These are phyloP conservation scores for Aspergillus viridinutans DNA, from an alignment of 2,329 filamentous ascomycete genomes.

Conservation along the genomic window DNA sequence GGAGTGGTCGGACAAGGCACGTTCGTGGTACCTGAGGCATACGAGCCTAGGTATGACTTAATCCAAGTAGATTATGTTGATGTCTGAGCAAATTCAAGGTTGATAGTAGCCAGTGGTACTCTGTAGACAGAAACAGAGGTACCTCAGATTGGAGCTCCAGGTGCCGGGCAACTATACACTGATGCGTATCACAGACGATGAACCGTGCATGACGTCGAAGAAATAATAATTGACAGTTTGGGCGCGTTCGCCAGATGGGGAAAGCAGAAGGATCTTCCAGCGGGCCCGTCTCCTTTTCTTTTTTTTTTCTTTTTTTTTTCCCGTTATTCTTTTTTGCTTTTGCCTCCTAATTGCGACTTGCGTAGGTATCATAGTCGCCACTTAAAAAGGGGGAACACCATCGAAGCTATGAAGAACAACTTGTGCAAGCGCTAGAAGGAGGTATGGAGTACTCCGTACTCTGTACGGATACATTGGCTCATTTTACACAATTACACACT, in stretches of 20 bases:
- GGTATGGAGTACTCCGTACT: background rate
- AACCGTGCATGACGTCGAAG: slow-evolving; percentile 20
- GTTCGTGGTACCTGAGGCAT: background rate
- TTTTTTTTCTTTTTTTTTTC: too few relatives aligned
- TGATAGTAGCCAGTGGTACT: background rate
- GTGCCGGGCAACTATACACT: background rate
- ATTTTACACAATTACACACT: background rate
- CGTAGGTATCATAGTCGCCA: background rate
- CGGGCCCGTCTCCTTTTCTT: slow-evolving; percentile 10
- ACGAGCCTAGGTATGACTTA: background rate
- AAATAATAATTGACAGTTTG: background rate
- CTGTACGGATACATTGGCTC: too few relatives aligned
- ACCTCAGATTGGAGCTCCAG: background rate
- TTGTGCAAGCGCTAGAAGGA: slow-evolving; percentile 6
- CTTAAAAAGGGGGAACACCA: slow-evolving; percentile 4
- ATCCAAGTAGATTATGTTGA: background rate
- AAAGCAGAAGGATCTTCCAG: slow-evolving; percentile 5
- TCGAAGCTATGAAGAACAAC: slow-evolving; percentile 13
- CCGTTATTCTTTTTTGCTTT: background rate
- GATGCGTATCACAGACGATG: slow-evolving; percentile 5
- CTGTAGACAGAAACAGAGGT: too few relatives aligned
- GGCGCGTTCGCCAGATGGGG: slow-evolving; percentile 2
- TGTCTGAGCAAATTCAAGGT: background rate
- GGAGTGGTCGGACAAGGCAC: background rate
- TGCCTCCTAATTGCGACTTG: background rate